phyloP scores from a whole-genome alignment of 2,329 filamentous ascomycete genomes.

The Diaporthe caulivora region DNA sequence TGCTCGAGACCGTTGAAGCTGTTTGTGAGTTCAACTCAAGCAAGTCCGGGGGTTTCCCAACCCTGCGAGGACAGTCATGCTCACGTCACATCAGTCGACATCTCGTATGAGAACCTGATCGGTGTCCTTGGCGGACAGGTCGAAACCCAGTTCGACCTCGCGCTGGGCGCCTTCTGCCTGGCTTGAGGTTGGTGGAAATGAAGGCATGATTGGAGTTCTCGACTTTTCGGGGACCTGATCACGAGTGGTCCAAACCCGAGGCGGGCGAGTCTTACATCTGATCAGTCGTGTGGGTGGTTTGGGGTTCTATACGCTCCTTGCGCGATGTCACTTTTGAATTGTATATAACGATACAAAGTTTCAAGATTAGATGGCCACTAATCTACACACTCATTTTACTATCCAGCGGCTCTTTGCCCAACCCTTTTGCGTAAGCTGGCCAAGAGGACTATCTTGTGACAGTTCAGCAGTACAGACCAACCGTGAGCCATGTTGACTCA shows the following conservation, averaged over 20 bases:
- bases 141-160: constrained; percentile 5
- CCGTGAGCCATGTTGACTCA: background rate
- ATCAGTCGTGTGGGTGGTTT: background rate
- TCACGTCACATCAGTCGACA: background rate
- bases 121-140: constrained; percentile 13
- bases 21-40: background rate
- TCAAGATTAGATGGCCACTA: constrained; percentile 10
- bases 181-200: background rate
- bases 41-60: rapidly evolving
- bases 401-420: background rate
- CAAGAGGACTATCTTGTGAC: background rate
- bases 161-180: background rate
- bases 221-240: background rate
- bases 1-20: constrained; percentile 5
- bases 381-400: constrained; percentile 1
- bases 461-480: background rate
- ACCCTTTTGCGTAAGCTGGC: too few relatives aligned
- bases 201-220: background rate
- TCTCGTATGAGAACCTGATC: constrained; percentile 2
- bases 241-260: background rate
- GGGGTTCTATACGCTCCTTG: background rate
- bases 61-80: too few relatives aligned
- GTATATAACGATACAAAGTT: background rate
- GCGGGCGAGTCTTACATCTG: too few relatives aligned
- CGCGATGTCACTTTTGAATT: too few relatives aligned